These are phyloP conservation scores for Neofusicoccum laricinum DNA, from an alignment of 2,329 filamentous ascomycete species.

Conservation along the genomic window DNA sequence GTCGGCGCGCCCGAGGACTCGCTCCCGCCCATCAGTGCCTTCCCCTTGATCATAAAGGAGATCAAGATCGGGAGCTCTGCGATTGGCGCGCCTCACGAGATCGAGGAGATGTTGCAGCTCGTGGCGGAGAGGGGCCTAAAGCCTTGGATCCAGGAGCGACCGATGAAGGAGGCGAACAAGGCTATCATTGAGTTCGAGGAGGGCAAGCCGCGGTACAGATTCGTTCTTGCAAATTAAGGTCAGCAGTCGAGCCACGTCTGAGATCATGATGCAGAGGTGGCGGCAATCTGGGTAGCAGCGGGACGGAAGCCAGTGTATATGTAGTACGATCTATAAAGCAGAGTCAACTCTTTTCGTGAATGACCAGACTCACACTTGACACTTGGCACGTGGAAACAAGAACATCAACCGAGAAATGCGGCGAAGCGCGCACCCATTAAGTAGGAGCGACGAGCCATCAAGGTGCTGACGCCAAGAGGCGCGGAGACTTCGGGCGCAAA, in stretches of 20 bases:
- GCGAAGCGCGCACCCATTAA: no score
- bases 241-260: background rate
- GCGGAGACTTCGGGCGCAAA: background rate
- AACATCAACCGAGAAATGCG: no score
- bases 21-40: conserved; percentile 54
- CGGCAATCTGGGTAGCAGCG: no score
- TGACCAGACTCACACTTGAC: no score
- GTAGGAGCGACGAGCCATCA: background rate
- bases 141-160: conserved; percentile 61
- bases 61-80: conserved; percentile 43
- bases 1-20: conserved; percentile 63
- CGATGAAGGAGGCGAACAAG: conserved; percentile 56
- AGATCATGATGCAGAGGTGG: no score
- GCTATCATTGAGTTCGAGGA: conserved; percentile 57
- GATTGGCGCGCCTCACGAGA: conserved; percentile 56
- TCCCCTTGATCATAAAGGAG: conserved; percentile 57
- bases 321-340: no score
- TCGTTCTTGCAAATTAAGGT: conserved; percentile 36
- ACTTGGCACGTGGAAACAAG: no score
- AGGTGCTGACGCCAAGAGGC: background rate
- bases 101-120: conserved; percentile 60
- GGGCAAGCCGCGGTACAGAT: conserved; percentile 51
- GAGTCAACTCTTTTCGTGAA: no score
- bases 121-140: conserved; percentile 57
- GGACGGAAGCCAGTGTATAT: no score